phyloP scores from a whole-genome alignment of 2,329 filamentous ascomycete genomes.

The Cladosporium oxysporum region DNA sequence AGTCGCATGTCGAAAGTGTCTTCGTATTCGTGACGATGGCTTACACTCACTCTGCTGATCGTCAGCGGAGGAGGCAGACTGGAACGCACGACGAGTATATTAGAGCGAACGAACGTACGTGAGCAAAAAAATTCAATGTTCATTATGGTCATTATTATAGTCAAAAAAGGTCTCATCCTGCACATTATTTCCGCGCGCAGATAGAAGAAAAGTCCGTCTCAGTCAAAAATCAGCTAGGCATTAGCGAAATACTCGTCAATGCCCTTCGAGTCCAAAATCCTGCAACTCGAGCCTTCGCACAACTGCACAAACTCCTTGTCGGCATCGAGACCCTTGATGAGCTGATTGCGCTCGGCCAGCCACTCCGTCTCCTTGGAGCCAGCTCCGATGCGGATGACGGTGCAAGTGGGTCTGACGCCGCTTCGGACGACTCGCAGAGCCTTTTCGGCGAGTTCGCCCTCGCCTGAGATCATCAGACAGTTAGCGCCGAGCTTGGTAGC shows the following conservation, averaged over 20 bases:
- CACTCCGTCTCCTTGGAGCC: slow-evolving; percentile 44
- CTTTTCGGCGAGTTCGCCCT: slow-evolving; percentile 44
- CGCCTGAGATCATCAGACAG: slow-evolving; percentile 58
- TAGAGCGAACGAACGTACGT: neutral
- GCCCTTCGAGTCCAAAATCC: slow-evolving; percentile 32
- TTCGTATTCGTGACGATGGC: neutral
- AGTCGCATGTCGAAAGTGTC: too few relatives aligned
- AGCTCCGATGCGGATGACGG: slow-evolving; percentile 42
- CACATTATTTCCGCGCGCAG: neutral
- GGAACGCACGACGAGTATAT: too few relatives aligned
- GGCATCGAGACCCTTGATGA: slow-evolving; percentile 47
- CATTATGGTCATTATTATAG: slow-evolving; percentile 7
- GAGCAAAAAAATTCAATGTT: neutral
- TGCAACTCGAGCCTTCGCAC: slow-evolving; percentile 46
- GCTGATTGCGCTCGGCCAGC: slow-evolving; percentile 52
- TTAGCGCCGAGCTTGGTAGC: slow-evolving; percentile 70
- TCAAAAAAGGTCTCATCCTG: neutral
- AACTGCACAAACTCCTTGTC: slow-evolving; percentile 47
- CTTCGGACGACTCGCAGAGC: slow-evolving; percentile 44
- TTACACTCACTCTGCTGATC: too few relatives aligned
- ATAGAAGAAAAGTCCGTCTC: neutral
- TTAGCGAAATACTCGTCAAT: slow-evolving; percentile 30
- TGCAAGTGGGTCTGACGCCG: slow-evolving; percentile 40
- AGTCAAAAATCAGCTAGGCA: neutral
- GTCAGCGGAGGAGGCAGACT: too few relatives aligned